Percentiles rank a stretch among this genome's conserved stretches.
These are phyloP conservation scores for Plasmodium sp. DNA, from an alignment of 169 alveolate genomes.

Conservation along the genomic window DNA sequence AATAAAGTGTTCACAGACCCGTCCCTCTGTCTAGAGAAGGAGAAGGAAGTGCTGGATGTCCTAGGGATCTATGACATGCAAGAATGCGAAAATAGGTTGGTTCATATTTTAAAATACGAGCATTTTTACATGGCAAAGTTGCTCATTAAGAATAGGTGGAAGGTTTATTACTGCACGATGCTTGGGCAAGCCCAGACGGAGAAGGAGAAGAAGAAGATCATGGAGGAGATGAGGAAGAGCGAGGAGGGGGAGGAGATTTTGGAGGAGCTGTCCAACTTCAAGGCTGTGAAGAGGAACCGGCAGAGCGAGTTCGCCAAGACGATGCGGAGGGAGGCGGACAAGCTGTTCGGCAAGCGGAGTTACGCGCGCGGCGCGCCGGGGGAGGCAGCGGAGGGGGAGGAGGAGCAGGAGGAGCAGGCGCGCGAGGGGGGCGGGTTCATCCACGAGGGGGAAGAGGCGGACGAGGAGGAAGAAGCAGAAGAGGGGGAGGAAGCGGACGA, in stretches of 20 bases:
- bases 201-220: conserved; percentile 89
- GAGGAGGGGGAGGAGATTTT: conserved; percentile 91
- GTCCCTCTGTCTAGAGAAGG: conserved; percentile 90
- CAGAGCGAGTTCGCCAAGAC: conserved; percentile 86
- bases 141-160: conserved; percentile 90
- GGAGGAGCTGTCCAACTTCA: conserved; percentile 86
- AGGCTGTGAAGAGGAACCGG: conserved; percentile 79
- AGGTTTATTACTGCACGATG: conserved; percentile 93
- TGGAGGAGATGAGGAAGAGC: conserved; percentile 85
- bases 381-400: background rate
- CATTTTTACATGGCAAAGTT: conserved; percentile 92
- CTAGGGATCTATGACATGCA: conserved; percentile 90
- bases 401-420: background rate
- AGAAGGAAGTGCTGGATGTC: conserved; percentile 88
- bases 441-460: conserved; percentile 13
- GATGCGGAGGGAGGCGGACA: conserved; percentile 88
- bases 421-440: conserved; percentile 16
- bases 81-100: conserved; percentile 95
- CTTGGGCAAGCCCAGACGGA: conserved; percentile 95
- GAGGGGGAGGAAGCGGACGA: conserved; percentile 30
- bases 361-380: conserved; percentile 28
- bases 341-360: conserved; percentile 76
- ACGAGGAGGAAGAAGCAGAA: background rate
- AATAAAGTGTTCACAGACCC: conserved; percentile 88
- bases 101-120: conserved; percentile 92